Evolutionary conservation across 306 rosid species (phyloP).

Genomic region (Quercus alba): DNA sequence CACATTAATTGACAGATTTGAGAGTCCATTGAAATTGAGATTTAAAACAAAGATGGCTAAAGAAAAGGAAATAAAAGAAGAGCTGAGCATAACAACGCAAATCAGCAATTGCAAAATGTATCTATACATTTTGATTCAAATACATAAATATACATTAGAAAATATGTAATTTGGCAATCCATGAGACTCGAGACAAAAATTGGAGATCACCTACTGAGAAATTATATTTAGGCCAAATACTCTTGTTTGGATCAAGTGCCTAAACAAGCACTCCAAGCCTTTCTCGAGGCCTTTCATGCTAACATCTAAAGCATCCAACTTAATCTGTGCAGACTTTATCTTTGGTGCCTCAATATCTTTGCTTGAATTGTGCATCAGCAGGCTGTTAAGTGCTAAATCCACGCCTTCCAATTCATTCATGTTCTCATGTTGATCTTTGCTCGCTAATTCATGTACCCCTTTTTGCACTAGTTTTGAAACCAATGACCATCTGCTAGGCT

Average conservation of each 20-base stretch:
- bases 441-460: conserved; percentile 15
- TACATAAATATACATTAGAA: conserved; percentile 17
- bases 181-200: conserved; percentile 24
- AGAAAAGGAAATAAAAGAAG: too few species aligned
- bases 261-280: conserved; percentile 60
- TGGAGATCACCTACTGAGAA: conserved; percentile 28
- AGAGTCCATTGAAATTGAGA: too few species aligned
- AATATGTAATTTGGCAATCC: neutral
- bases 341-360: conserved; percentile 37
- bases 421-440: conserved; percentile 21
- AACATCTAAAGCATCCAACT: conserved; percentile 40
- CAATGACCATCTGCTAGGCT: conserved; percentile 57
- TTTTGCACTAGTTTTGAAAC: conserved; percentile 53
- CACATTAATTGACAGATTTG: too few species aligned
- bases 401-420: conserved; percentile 54
- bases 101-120: too few species aligned
- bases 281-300: conserved; percentile 49
- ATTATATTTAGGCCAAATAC: conserved; percentile 59
- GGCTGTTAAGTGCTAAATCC: conserved; percentile 45
- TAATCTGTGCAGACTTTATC: conserved; percentile 40
- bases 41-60: too few species aligned
- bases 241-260: conserved; percentile 59
- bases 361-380: conserved; percentile 20
- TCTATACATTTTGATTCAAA: neutral
- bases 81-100: neutral